Percentiles rank a stretch among this genome's conserved stretches.
Evolutionary conservation across 2,329 filamentous ascomycete species (phyloP).

Genomic region (Chaetomiaceae sp.): DNA sequence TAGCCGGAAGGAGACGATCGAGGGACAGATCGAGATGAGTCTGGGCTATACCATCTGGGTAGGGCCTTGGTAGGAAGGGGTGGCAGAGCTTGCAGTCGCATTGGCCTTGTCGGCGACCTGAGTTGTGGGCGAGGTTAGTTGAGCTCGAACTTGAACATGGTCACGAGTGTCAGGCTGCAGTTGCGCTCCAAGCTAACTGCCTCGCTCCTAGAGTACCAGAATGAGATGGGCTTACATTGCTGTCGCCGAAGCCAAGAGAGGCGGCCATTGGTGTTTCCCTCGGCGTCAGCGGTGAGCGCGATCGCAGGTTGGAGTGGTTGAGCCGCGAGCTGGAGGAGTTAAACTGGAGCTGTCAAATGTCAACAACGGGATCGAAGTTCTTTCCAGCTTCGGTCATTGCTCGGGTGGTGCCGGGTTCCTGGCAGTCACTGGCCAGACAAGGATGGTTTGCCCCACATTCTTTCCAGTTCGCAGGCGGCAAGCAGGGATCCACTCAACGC

Average conservation of each 20-base stretch:
- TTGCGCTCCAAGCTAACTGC: too few relatives aligned
- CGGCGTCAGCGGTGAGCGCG: not conserved
- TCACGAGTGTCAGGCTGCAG: too few relatives aligned
- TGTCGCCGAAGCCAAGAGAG: constrained; percentile 16
- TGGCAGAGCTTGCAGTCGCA: not conserved
- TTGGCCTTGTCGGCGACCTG: constrained; percentile 15
- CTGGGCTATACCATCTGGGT: constrained; percentile 13
- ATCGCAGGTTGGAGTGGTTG: not conserved
- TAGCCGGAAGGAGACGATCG: not conserved
- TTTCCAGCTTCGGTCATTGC: not conserved
- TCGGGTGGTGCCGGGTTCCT: constrained; percentile 10
- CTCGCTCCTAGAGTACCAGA: too few relatives aligned
- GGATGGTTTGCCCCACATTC: not conserved
- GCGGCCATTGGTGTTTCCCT: constrained; percentile 19
- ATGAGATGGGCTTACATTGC: constrained; percentile 16
- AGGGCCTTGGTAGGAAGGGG: constrained; percentile 2
- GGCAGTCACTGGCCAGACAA: too few relatives aligned
- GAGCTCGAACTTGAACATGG: not conserved
- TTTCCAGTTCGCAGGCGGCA: too few relatives aligned
- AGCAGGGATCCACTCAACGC: too few relatives aligned
- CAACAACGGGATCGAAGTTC: too few relatives aligned
- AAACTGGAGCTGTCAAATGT: too few relatives aligned
- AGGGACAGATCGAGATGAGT: not conserved
- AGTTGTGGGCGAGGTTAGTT: not conserved
- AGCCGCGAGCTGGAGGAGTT: too few relatives aligned